Conservation (phyloP, 179 eudicot genomes). For the Corrigiola litoralis region DNA sequence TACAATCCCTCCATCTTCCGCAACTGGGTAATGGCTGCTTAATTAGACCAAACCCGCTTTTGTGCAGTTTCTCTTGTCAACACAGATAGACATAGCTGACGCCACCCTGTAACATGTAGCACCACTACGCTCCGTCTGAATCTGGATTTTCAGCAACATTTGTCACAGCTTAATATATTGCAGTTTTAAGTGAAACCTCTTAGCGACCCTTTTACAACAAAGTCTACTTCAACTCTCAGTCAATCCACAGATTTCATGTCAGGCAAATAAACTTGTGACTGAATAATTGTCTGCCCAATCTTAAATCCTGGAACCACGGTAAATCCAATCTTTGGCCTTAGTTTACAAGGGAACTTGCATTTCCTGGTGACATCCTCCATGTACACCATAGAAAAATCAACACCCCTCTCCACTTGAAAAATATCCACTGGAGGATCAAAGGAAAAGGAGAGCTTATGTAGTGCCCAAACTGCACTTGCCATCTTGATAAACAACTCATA, state of each 20-base stretch:
- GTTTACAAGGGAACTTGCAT: conserved; percentile 29
- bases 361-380: conserved; percentile 83
- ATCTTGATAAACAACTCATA: conserved; percentile 76
- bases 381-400: conserved; percentile 76
- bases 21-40: not conserved
- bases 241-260: conserved; percentile 25
- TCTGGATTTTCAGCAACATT: not conserved
- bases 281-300: conserved; percentile 67
- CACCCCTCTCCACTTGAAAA: conserved; percentile 79
- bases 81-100: not conserved
- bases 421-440: conserved; percentile 65
- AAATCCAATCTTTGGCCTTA: conserved; percentile 69
- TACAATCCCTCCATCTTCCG: not conserved
- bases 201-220: not conserved
- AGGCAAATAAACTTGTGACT: conserved; percentile 75
- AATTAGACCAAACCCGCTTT: not conserved
- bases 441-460: conserved; percentile 72
- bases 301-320: conserved; percentile 87
- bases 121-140: not conserved
- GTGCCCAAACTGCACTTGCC: conserved; percentile 86
- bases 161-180: not conserved
- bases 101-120: not conserved
- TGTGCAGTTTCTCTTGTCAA: not conserved
- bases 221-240: not conserved
- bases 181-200: not conserved